phyloP scores from a whole-genome alignment of 306 rosid species.

The Sindora glabra region DNA sequence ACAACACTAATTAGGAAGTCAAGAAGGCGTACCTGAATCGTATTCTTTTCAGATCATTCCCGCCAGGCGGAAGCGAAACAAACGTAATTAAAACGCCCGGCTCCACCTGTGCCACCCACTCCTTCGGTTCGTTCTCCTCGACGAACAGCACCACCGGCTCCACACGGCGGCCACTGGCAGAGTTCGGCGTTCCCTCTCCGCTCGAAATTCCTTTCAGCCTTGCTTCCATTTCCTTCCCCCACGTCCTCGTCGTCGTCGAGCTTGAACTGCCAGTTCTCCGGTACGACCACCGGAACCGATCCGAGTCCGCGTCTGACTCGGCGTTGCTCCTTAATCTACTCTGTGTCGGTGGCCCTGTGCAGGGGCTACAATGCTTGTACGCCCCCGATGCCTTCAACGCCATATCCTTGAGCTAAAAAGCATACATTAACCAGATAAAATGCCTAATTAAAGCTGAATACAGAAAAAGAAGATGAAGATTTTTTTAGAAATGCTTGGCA shows the following conservation, averaged over 20 bases:
- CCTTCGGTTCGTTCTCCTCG: slow-evolving; percentile 70
- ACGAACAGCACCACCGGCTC: slow-evolving; percentile 68
- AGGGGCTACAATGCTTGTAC: slow-evolving; percentile 70
- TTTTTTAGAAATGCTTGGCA: neutral
- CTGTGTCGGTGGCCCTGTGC: slow-evolving; percentile 58
- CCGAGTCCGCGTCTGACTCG: slow-evolving; percentile 72
- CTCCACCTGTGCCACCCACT: slow-evolving; percentile 89
- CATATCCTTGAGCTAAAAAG: slow-evolving; percentile 70
- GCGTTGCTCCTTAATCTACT: slow-evolving; percentile 25
- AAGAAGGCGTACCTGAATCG: slow-evolving; percentile 55
- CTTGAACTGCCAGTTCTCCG: slow-evolving; percentile 70
- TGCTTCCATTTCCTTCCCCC: slow-evolving; percentile 97
- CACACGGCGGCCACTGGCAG: slow-evolving; percentile 60
- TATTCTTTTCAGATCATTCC: slow-evolving; percentile 74
- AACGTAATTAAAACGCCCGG: slow-evolving; percentile 79
- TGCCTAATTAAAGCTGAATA: neutral
- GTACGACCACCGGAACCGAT: slow-evolving; percentile 69
- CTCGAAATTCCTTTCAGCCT: slow-evolving; percentile 88
- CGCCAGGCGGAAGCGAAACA: slow-evolving; percentile 75
- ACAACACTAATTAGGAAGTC: neutral
- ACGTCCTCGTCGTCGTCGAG: slow-evolving; percentile 59
- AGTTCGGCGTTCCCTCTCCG: slow-evolving; percentile 77
- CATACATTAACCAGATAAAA: neutral
- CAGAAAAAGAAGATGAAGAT: neutral
- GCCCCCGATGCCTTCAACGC: slow-evolving; percentile 92